These are phyloP conservation scores for Cladophialophora psammophila DNA, from an alignment of 2,329 filamentous ascomycete genomes.

Conservation along the genomic window DNA sequence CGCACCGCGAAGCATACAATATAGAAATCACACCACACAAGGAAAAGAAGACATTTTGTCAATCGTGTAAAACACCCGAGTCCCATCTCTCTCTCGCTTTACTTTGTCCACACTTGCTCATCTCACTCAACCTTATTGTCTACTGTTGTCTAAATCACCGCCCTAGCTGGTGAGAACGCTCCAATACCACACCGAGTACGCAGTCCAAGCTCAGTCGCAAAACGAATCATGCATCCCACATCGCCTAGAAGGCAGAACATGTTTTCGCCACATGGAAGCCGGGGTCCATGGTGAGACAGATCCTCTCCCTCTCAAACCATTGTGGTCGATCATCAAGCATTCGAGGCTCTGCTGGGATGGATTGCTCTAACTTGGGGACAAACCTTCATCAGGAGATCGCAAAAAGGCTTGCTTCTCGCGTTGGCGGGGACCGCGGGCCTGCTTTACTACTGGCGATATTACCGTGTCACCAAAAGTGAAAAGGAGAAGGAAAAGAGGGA, in stretches of 20 bases:
- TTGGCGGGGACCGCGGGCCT: neutral
- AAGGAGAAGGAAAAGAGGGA: constrained; percentile 1
- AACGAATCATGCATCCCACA: neutral
- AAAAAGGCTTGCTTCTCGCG: neutral
- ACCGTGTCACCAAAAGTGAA: neutral
- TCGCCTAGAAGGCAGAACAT: neutral
- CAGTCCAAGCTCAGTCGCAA: too few relatives aligned
- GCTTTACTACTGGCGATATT: constrained; percentile 1
- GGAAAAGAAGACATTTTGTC: too few relatives aligned
- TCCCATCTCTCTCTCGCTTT: too few relatives aligned
- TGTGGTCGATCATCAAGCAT: neutral
- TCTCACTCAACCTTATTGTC: too few relatives aligned
- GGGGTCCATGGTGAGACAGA: neutral
- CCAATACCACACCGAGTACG: too few relatives aligned
- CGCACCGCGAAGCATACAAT: too few relatives aligned
- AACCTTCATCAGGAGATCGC: neutral
- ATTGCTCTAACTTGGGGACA: neutral
- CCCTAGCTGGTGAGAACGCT: too few relatives aligned
- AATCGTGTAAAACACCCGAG: too few relatives aligned
- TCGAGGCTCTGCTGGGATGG: too few relatives aligned
- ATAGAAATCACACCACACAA: too few relatives aligned
- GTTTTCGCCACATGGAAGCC: neutral
- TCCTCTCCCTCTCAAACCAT: neutral
- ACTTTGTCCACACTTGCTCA: too few relatives aligned
- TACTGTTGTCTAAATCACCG: too few relatives aligned